Evolutionary conservation across 169 alveolate species (phyloP).

Genomic region (Ichthyophthirius multifiliis): DNA sequence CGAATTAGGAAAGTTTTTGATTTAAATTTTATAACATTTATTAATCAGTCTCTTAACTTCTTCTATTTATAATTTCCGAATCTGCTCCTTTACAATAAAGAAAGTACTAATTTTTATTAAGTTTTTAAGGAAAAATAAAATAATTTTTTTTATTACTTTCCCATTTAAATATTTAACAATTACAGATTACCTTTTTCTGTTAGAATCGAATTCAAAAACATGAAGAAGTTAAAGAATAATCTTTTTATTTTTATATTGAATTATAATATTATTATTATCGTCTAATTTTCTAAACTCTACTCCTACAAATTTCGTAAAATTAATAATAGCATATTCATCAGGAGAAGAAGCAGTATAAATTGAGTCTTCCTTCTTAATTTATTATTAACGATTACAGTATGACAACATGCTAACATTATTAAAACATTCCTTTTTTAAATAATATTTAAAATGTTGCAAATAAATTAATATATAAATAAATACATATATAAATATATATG

Average conservation of each 20-base stretch:
- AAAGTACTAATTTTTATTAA: conserved; percentile 31
- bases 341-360: conserved; percentile 85
- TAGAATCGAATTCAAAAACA: conserved; percentile 90
- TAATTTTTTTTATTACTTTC: too few species aligned
- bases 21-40: too few species aligned
- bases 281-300: conserved; percentile 46
- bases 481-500: too few species aligned
- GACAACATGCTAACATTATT: conserved; percentile 57
- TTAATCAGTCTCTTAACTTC: conserved; percentile 21
- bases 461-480: too few species aligned
- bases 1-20: too few species aligned
- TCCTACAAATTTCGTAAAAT: conserved; percentile 74
- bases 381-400: conserved; percentile 67
- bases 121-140: not conserved
- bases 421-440: not conserved
- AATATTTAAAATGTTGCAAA: not conserved
- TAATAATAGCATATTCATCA: conserved; percentile 90
- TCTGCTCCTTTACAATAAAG: conserved; percentile 82
- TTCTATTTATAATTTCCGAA: conserved; percentile 54
- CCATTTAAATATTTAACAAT: conserved; percentile 76
- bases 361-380: conserved; percentile 27
- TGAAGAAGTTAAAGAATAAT: conserved; percentile 79
- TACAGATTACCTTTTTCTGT: conserved; percentile 94
- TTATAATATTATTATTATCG: conserved; percentile 20
- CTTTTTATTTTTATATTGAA: not conserved